These are phyloP conservation scores for Uncinocarpus reesii DNA, from an alignment of 2,329 filamentous ascomycete species.

Conservation along the genomic window DNA sequence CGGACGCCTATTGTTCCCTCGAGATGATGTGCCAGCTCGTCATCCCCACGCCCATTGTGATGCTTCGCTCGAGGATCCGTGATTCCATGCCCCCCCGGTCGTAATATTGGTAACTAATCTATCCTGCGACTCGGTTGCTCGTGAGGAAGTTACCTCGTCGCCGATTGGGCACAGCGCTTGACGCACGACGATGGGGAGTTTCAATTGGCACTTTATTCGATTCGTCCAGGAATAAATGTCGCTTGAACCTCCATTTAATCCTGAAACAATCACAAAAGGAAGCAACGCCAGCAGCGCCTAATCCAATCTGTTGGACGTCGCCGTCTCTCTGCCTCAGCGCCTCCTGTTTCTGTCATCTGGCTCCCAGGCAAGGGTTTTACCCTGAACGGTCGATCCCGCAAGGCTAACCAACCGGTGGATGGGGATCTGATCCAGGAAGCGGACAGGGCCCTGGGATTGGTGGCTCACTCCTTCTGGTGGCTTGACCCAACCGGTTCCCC, in stretches of 20 bases:
- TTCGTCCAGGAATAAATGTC: neutral
- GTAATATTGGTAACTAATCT: slow-evolving; percentile 2
- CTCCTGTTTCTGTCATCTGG: neutral
- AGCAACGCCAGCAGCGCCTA: no score
- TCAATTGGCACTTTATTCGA: neutral
- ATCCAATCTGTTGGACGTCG: slow-evolving; percentile 6
- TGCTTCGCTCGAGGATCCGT: neutral
- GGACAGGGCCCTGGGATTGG: neutral
- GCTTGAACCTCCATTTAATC: no score
- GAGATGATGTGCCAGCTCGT: neutral
- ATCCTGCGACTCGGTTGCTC: neutral
- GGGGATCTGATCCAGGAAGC: neutral
- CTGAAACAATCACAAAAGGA: no score
- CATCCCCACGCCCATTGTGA: neutral
- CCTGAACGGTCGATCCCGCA: neutral
- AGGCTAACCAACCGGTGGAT: slow-evolving; percentile 1
- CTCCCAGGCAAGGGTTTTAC: slow-evolving; percentile 2
- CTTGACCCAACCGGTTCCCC: neutral
- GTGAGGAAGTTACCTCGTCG: neutral
- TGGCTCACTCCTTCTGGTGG: neutral
- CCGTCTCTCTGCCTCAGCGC: neutral
- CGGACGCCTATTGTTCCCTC: neutral
- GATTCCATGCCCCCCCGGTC: slow-evolving; percentile 3
- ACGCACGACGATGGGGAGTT: neutral
- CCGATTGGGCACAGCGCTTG: neutral